Percentiles rank a stretch among this genome's conserved stretches.
phyloP scores from a whole-genome alignment of 345 rosid species.

The Psidium guajava region DNA sequence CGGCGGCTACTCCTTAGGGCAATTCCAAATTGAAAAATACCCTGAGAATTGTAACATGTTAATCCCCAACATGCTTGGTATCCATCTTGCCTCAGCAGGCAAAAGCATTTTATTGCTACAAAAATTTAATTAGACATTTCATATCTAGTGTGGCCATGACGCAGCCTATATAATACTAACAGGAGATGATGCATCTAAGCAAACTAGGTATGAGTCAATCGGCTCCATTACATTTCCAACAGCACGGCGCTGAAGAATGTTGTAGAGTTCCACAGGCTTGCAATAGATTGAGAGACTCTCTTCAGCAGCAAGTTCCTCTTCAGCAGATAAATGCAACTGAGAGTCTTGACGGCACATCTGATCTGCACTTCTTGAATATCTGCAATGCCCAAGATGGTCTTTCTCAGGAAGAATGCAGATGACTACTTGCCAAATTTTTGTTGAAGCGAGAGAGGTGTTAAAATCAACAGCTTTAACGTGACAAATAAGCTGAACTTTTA shows the following conservation, averaged over 20 bases:
- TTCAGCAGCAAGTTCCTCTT: constrained; percentile 86
- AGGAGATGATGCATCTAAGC: neutral
- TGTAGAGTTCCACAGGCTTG: constrained; percentile 98
- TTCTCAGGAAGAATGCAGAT: neutral
- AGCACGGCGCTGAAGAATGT: constrained; percentile 85
- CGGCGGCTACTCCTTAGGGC: neutral
- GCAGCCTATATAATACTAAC: neutral
- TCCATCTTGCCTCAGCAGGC: neutral
- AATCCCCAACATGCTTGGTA: neutral
- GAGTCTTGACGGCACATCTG: constrained; percentile 94
- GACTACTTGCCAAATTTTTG: neutral
- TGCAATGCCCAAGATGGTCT: constrained; percentile 5
- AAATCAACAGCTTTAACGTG: neutral
- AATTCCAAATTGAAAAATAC: neutral
- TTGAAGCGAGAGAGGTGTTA: neutral
- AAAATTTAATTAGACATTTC: neutral
- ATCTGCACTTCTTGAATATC: constrained; percentile 72
- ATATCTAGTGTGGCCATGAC: neutral
- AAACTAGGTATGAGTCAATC: neutral
- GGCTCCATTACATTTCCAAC: constrained; percentile 44
- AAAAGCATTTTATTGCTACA: neutral
- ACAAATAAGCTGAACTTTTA: neutral
- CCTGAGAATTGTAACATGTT: neutral
- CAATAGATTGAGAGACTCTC: constrained; percentile 77
- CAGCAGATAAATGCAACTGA: constrained; percentile 61